Base-by-base conservation (phyloP, 768 basidiomycete species). In the Boletus sp. region DNA sequence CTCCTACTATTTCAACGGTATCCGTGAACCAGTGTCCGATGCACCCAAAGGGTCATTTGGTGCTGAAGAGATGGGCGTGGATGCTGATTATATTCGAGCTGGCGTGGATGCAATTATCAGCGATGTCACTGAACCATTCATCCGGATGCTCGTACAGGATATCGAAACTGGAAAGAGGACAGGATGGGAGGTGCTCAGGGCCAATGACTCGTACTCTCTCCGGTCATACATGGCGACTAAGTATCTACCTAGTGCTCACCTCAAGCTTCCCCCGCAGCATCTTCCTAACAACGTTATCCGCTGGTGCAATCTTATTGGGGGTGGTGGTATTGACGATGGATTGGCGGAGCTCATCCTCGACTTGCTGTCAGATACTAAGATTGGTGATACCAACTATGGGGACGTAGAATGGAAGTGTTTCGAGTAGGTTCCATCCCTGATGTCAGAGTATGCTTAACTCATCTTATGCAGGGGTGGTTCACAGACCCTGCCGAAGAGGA, bases 121-220 rank as follows among this genome's bases (percentile, higher is more conserved):
- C 41, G 67, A 52, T 57, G 59, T 45, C 36, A 55, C 57, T 39
- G 36, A 50, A 2, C 65, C 67, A 1, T 71, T 71, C 37, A 55
- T 55, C 1, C 47, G 55, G 8, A 45, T 54, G 33, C 45, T 74
- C 32, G 36, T 58, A 47, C 30, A 46, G 4, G 63, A 71, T 55
- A 20, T 70, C 11, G 44, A 64, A 52, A 62, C 60, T 10, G 58
- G 57, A 12, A 32, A 46, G 44, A n/a, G 32, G 37, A 51, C 40
- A 3, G 73, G 68, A n/a, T 73, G 69, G 70, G 50, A 72, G 3
- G 52, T 58, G 2, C 51, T 74, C 52, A 66, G 52, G 65, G 51
- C 52, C 12, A 64, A 62, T 33, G 70, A 75, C 45, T 49, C 50
- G 6, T 60, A 72, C 60, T 65, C 74, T 7, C 42, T 64, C 4